Conservation (phyloP, 768 basidiomycete species). For the Boletus subcaerulescens region DNA sequence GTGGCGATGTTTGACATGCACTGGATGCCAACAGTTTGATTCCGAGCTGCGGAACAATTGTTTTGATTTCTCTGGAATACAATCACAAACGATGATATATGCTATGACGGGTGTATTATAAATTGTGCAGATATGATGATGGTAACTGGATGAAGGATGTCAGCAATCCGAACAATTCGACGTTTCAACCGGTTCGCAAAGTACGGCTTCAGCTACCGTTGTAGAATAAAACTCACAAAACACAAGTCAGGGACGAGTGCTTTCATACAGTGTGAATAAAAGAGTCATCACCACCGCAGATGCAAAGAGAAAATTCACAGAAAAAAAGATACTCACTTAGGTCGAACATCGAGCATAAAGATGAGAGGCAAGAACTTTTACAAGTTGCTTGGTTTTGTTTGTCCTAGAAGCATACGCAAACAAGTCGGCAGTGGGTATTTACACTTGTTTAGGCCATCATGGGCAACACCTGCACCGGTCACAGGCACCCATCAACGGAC, state of each 20-base stretch:
- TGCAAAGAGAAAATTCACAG: constrained; percentile 1
- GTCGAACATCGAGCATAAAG: not conserved
- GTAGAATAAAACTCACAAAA: constrained; percentile 63
- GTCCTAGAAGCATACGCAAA: not conserved
- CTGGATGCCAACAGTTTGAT: not conserved
- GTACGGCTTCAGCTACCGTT: constrained; percentile 76
- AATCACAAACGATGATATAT: not conserved
- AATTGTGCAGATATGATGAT: not conserved
- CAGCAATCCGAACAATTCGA: constrained; percentile 1
- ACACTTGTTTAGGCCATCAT: too few relatives aligned
- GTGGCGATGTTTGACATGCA: constrained; percentile 4
- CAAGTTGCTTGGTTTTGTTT: constrained; percentile 19
- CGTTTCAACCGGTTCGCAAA: constrained; percentile 2
- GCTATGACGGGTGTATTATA: not conserved
- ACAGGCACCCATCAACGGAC: too few relatives aligned
- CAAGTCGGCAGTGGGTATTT: too few relatives aligned
- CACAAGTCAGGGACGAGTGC: constrained; percentile 37
- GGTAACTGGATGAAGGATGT: not conserved
- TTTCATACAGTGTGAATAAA: constrained; percentile 79
- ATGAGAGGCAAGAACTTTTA: too few relatives aligned
- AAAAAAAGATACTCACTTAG: constrained; percentile 16
- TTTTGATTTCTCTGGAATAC: not conserved
- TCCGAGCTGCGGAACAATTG: not conserved
- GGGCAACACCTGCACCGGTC: too few relatives aligned
- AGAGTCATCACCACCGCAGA: constrained; percentile 49